phyloP scores from a whole-genome alignment of 306 rosid genomes.

The Cyclanthera cordifolia region DNA sequence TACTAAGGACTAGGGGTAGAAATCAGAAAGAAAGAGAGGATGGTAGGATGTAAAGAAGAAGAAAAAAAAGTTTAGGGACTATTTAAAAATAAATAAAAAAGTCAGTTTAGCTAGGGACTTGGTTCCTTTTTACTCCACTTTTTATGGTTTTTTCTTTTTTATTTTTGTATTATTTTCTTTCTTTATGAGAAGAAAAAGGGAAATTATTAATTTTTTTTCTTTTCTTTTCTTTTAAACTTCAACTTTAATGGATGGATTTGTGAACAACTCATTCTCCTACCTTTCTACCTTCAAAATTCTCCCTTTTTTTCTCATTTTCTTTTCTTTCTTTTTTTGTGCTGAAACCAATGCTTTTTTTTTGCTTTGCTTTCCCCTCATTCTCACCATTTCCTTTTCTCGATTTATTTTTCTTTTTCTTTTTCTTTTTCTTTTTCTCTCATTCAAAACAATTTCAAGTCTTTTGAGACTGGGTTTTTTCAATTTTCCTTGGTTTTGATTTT shows the following conservation, averaged over 20 bases:
- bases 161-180: background rate
- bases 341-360: constrained; percentile 13
- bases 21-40: too few species aligned
- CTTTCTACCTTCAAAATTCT: constrained; percentile 10
- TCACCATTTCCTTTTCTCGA: background rate
- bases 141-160: background rate
- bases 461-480: background rate
- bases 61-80: background rate
- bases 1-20: too few species aligned
- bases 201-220: background rate
- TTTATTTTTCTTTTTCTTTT: too few species aligned
- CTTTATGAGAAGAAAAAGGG: background rate
- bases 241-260: constrained; percentile 11
- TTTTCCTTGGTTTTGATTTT: background rate
- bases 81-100: too few species aligned
- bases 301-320: too few species aligned
- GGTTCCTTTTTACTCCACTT: constrained; percentile 25
- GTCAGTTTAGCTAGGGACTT: too few species aligned
- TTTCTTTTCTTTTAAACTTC: background rate
- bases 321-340: background rate
- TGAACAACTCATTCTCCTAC: constrained; percentile 8
- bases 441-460: background rate
- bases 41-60: background rate
- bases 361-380: constrained; percentile 2
- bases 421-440: background rate